Evolutionary conservation across 2,329 filamentous ascomycete genomes (phyloP).

Genomic region (Epichloe bromicola): DNA sequence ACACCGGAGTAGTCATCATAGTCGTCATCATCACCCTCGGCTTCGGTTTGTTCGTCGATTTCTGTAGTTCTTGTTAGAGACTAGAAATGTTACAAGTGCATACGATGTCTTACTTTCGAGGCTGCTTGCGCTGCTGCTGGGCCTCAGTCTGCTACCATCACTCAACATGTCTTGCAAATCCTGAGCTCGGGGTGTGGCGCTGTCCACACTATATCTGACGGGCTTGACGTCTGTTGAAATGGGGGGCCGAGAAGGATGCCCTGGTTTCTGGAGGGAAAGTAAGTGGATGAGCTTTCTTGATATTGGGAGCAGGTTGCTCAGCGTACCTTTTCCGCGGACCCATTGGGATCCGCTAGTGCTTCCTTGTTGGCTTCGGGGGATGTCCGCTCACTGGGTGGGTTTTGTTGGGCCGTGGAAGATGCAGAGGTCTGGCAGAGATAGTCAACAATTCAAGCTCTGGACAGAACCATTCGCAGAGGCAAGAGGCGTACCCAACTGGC

Average conservation of each 20-base stretch:
- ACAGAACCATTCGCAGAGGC: too few species aligned
- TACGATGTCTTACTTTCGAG: slow-evolving; percentile 53
- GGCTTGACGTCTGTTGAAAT: slow-evolving; percentile 64
- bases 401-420: slow-evolving; percentile 23
- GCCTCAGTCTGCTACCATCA: slow-evolving; percentile 43
- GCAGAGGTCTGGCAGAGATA: slow-evolving; percentile 25
- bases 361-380: slow-evolving; percentile 27
- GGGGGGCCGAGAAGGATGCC: slow-evolving; percentile 47
- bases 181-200: slow-evolving; percentile 69
- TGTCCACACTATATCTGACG: slow-evolving; percentile 51
- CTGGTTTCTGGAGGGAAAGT: slow-evolving; percentile 4
- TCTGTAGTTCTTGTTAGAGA: slow-evolving; percentile 23
- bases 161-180: slow-evolving; percentile 61
- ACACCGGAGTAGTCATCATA: slow-evolving; percentile 31
- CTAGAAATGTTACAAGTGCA: background rate
- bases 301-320: background rate
- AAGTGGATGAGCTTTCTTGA: background rate
- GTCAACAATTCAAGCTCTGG: background rate
- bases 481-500: slow-evolving; percentile 54
- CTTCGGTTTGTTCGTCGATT: slow-evolving; percentile 41
- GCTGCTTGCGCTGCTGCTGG: slow-evolving; percentile 58
- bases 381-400: slow-evolving; percentile 20
- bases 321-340: slow-evolving; percentile 14
- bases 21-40: slow-evolving; percentile 38
- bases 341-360: slow-evolving; percentile 14